Evolutionary conservation across 2,329 filamentous ascomycete genomes (phyloP).

Genomic region (Penicillium sp.): DNA sequence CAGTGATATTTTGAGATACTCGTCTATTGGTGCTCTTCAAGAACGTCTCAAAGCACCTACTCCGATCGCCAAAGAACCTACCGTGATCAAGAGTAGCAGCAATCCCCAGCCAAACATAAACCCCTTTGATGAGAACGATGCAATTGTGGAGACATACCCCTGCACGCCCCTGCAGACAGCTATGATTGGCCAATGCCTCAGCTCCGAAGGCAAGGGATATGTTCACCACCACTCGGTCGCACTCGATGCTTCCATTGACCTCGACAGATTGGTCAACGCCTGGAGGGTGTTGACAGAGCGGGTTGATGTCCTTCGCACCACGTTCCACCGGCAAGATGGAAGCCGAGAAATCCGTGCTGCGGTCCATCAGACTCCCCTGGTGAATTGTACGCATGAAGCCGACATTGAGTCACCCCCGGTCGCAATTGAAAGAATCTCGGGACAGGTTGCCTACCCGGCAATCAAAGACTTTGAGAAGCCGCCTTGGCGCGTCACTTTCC

Average conservation of each 20-base stretch:
- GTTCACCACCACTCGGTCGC: conserved; percentile 3
- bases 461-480: background rate
- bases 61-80: background rate
- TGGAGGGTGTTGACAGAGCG: background rate
- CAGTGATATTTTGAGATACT: conserved; percentile 6
- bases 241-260: background rate
- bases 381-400: conserved; percentile 1
- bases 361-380: background rate
- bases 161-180: conserved; percentile 4
- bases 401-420: background rate
- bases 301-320: conserved; percentile 5
- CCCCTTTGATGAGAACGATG: background rate
- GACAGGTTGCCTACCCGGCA: background rate
- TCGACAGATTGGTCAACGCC: background rate
- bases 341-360: background rate
- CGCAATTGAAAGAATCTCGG: background rate
- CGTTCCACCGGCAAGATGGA: background rate
- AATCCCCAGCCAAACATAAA: background rate
- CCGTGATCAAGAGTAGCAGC: background rate
- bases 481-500: conserved; percentile 2
- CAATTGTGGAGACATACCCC: background rate
- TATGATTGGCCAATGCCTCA: conserved; percentile 5
- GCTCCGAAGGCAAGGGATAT: conserved; percentile 3
- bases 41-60: background rate
- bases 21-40: conserved; percentile 1